Base-by-base conservation (phyloP, 768 basidiomycete species). In the Leccinum sublutescens region DNA sequence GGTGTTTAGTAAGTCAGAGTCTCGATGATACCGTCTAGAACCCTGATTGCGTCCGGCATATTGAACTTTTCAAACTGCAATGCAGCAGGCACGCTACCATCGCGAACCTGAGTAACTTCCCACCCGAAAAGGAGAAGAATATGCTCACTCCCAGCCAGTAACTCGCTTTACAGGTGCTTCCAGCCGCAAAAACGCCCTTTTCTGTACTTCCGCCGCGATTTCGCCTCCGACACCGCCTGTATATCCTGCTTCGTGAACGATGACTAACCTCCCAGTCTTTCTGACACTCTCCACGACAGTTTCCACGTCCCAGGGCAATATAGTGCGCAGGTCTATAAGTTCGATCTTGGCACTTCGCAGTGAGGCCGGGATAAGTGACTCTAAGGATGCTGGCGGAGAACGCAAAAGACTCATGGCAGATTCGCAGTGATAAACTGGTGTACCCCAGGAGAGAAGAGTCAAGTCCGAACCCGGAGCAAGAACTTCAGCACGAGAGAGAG, bases 371-470 rank as follows among this genome's bases (percentile, higher is more conserved):
- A 96, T 76, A 58, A 89, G 81, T 6, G 76, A 67, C 50, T 84
- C 84, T 5, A 96, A 75, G 14, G 82, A 74, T 19, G 82, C 71
- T 1, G 88, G 83, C 0, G 95, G 94, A 52, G 83, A 78, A 3
- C 74, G 75, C 31, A 97, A 79, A 67, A 95, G 78, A 64, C 86
- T 82, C 14, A 97, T 75, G 0, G 95, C 95, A 17, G 84, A 79
- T 78, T 94, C 91, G 71, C 93, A 93, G 65, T 91, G 87, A 75
- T 93, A 96, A 34, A 97, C 75, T 1, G 95, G 93, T 14, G 94
- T 95, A n/a, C 95, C 95, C 86, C 93, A 98, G 7, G 93, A 85
- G 19, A 97, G 78, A 27, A 97, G 74, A 1, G 95, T 98, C n/a
- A 97, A 77, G 69, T 97, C 95, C 10, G 83, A 79, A 4, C 95